Evolutionary conservation across 1,284 basidiomycete species (phyloP).

Genomic region (Thecaphora thlaspeos): DNA sequence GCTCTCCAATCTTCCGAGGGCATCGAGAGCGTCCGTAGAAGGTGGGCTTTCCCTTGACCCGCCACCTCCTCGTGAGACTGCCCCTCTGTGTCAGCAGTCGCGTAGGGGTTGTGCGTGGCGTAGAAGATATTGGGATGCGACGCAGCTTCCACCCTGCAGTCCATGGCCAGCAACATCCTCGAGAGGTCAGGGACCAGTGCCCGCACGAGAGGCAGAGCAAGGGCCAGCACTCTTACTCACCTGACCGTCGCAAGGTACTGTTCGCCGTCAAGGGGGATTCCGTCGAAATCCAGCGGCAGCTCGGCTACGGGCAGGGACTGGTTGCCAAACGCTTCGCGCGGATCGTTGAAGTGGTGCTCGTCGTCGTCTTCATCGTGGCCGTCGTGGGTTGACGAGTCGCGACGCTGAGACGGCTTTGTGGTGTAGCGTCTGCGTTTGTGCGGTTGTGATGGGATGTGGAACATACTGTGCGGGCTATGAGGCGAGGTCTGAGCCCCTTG

Average conservation of each 20-base stretch:
- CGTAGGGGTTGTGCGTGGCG: conserved; percentile 35
- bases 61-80: too few relatives aligned
- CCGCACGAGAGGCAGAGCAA: neutral
- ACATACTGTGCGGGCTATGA: too few relatives aligned
- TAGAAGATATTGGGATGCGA: conserved; percentile 23
- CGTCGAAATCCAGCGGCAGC: conserved; percentile 41
- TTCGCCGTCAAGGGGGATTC: conserved; percentile 43
- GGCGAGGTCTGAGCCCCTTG: too few relatives aligned
- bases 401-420: too few relatives aligned
- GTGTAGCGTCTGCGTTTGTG: neutral
- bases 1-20: conserved; percentile 26
- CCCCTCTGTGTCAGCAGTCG: neutral
- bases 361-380: neutral
- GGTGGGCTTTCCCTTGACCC: neutral
- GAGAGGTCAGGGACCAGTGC: neutral
- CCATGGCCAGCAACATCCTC: too few relatives aligned
- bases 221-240: conserved; percentile 6
- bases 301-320: conserved; percentile 45
- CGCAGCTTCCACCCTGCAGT: conserved; percentile 20
- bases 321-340: conserved; percentile 28
- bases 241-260: conserved; percentile 52
- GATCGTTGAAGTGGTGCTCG: neutral
- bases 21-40: conserved; percentile 7
- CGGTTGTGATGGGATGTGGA: neutral
- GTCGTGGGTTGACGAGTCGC: too few relatives aligned